Base-by-base conservation (phyloP, 2,329 filamentous ascomycete species). In the Botrytis deweyae region DNA sequence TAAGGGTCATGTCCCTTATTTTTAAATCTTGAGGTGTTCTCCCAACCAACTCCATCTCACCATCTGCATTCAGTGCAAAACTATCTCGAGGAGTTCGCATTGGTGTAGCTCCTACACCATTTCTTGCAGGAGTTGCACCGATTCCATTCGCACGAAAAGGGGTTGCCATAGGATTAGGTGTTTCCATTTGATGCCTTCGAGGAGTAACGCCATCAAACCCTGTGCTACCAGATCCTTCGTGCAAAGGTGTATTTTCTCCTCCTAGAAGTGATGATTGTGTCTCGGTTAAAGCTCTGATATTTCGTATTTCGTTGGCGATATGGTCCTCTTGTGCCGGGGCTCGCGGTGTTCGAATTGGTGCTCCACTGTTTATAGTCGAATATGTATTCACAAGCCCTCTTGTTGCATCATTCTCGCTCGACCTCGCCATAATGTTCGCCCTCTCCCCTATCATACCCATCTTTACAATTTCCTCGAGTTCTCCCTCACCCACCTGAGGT, bases 391-490 rank as follows among this genome's bases (percentile, higher is more conserved):
- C 88, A 64, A 99, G 86, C 7, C 95, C 94, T 77, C 92, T 90
- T 0, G 95, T 97, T 70, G 93, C 90, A 80, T 94, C 90, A 76
- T 95, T 97, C 74, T 97, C 94, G 81, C 93, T 92, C 71, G 90
- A 90, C 63, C 89, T 89, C 7, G 93, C 93, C 81, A 93, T 86
- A 76, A 87, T 85, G 79, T 91, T 94, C 62, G 96, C 96, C 70
- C 92, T 91, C 80, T 98, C 94, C 55, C 95, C 96, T 75, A 94
- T 89, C 88, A 97, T 93, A 63, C 96, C 95, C 94, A 98, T 97
- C 86, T 99, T 99, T 77, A 99, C 94, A 80, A 99, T 98, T 78
- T 98, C 95, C 81, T 99, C 96, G 74, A 99, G 86, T 83, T 99
- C 96, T 62, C 90, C 88, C 80, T 99, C 96, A 82, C 93, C 91